phyloP scores from a whole-genome alignment of 306 rosid species.

The Hylodesmum podocarpum region DNA sequence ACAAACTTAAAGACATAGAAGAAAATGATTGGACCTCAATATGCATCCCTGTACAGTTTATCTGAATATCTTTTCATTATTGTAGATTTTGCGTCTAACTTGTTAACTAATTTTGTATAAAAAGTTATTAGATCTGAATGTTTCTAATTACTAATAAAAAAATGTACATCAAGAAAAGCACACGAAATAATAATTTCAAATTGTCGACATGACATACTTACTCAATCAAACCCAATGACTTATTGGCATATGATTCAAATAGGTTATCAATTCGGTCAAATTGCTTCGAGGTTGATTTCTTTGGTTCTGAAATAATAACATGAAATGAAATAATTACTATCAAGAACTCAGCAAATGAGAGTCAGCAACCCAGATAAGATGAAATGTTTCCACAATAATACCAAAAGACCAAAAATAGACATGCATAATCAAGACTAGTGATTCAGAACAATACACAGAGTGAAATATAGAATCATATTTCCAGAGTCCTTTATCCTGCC shows the following conservation, averaged over 20 bases:
- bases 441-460: neutral
- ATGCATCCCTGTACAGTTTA: neutral
- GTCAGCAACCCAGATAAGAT: neutral
- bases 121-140: neutral
- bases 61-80: neutral
- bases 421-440: neutral
- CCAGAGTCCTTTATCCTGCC: neutral
- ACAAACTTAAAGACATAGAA: constrained; percentile 1
- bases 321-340: constrained; percentile 10
- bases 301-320: constrained; percentile 40
- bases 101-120: neutral
- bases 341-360: constrained; percentile 11
- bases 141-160: neutral
- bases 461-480: constrained; percentile 7
- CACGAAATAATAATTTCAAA: constrained; percentile 17
- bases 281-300: constrained; percentile 47
- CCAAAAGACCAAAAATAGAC: neutral
- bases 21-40: neutral
- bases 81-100: neutral
- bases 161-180: neutral
- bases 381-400: neutral
- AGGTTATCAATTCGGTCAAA: constrained; percentile 40
- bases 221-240: constrained; percentile 56
- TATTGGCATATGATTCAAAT: constrained; percentile 50
- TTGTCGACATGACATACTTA: constrained; percentile 46